Evolutionary conservation across 2,329 filamentous ascomycete genomes (phyloP).

Genomic region (Nemania sp.): DNA sequence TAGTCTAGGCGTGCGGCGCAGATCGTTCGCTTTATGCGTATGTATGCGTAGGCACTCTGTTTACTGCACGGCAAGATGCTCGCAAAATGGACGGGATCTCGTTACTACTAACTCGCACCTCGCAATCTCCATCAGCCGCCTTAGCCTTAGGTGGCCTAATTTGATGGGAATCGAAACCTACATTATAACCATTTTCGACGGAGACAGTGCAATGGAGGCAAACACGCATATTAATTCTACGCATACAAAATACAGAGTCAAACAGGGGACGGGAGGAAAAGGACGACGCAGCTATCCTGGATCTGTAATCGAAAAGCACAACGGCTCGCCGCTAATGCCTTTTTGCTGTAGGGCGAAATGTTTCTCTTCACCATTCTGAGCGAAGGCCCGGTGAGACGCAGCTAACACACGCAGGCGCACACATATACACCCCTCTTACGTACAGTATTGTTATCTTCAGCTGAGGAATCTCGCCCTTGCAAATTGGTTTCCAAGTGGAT

Average conservation of each 20-base stretch:
- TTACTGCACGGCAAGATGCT: background rate
- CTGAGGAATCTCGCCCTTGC: conserved; percentile 30
- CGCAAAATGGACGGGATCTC: background rate
- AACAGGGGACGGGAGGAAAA: background rate
- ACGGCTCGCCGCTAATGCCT: background rate
- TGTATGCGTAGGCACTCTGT: too few relatives aligned
- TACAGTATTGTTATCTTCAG: conserved; percentile 1
- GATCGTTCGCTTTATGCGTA: background rate
- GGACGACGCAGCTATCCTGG: background rate
- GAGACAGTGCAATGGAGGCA: background rate
- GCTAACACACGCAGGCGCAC: conserved; percentile 31
- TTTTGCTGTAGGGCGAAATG: background rate
- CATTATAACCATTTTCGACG: background rate
- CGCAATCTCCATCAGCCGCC: background rate
- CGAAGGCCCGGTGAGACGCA: background rate
- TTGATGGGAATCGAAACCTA: background rate
- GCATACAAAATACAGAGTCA: background rate
- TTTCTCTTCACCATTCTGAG: conserved; percentile 4
- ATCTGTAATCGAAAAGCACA: background rate
- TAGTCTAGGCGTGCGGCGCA: background rate
- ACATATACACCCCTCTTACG: background rate
- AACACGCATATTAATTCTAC: background rate
- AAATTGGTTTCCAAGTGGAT: conserved; percentile 40
- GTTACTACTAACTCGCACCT: background rate
- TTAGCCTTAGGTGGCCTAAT: background rate